phyloP scores from a whole-genome alignment of 2,329 filamentous ascomycete genomes.

The Esteya vermicola region DNA sequence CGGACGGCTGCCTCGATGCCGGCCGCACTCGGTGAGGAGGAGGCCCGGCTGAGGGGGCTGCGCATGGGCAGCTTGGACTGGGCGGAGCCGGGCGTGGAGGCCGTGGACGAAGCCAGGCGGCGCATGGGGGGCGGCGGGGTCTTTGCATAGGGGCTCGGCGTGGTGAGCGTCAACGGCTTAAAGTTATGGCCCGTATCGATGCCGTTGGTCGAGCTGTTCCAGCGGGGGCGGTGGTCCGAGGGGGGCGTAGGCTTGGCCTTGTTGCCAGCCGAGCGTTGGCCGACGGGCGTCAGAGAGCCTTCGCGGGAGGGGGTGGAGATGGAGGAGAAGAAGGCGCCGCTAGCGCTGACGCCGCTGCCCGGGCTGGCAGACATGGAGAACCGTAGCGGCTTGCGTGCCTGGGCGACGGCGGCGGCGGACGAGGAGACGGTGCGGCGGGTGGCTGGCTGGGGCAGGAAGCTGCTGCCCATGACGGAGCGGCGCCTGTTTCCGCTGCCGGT shows the following conservation, averaged over 20 bases:
- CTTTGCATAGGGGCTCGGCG: conserved; percentile 42
- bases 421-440: conserved; percentile 31
- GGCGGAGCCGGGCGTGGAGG: conserved; percentile 19
- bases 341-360: background rate
- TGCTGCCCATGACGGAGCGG: conserved; percentile 32
- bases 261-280: background rate
- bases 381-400: conserved; percentile 24
- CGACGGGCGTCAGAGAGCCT: conserved; percentile 33
- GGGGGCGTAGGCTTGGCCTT: conserved; percentile 21
- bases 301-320: conserved; percentile 22
- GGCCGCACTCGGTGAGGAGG: conserved; percentile 32
- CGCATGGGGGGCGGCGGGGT: conserved; percentile 24
- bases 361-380: conserved; percentile 3
- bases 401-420: conserved; percentile 22
- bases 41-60: conserved; percentile 29
- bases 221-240: conserved; percentile 48
- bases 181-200: conserved; percentile 56
- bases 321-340: no score
- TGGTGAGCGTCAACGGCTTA: conserved; percentile 45
- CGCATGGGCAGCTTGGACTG: conserved; percentile 35
- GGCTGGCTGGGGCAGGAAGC: conserved; percentile 28
- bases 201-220: conserved; percentile 54
- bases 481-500: conserved; percentile 28
- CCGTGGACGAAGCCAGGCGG: conserved; percentile 28
- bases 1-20: no score